Percentiles rank a stretch among this genome's conserved stretches.
Evolutionary conservation across 768 basidiomycete genomes (phyloP).

Genomic region (Lactarius indigo): DNA sequence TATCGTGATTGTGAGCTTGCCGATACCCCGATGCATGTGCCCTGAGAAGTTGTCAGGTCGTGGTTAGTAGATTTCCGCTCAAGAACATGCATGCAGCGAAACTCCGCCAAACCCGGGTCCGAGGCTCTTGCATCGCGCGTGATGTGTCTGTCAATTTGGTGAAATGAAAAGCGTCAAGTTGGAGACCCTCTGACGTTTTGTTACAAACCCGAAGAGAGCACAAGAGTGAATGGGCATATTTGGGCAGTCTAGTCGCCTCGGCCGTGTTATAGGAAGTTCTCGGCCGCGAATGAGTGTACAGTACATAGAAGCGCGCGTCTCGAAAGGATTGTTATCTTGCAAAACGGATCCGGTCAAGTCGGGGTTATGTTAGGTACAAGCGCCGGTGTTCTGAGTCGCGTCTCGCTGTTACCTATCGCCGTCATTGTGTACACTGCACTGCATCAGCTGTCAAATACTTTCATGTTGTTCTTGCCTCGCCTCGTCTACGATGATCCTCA

Average conservation of each 20-base stretch:
- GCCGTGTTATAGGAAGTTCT: too few relatives aligned
- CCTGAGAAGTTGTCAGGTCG: not conserved
- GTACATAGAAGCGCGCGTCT: not conserved
- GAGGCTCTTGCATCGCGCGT: too few relatives aligned
- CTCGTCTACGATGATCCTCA: not conserved
- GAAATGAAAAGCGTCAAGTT: not conserved
- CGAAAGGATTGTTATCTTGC: not conserved
- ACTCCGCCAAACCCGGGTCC: not conserved
- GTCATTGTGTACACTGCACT: not conserved
- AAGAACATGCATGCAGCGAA: not conserved
- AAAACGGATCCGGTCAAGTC: not conserved
- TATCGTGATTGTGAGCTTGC: not conserved
- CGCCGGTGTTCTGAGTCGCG: too few relatives aligned
- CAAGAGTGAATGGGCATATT: too few relatives aligned
- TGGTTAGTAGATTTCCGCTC: not conserved
- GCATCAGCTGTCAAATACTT: not conserved
- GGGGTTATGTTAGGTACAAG: too few relatives aligned
- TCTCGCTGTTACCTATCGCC: too few relatives aligned
- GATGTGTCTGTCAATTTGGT: not conserved
- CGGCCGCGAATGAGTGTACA: not conserved
- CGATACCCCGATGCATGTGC: not conserved
- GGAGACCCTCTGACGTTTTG: too few relatives aligned
- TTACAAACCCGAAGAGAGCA: too few relatives aligned
- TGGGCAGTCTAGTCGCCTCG: too few relatives aligned
- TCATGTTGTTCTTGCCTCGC: too few relatives aligned